Evolutionary conservation across 116 monocot genomes (phyloP).

Genomic region (Zostera marina): DNA sequence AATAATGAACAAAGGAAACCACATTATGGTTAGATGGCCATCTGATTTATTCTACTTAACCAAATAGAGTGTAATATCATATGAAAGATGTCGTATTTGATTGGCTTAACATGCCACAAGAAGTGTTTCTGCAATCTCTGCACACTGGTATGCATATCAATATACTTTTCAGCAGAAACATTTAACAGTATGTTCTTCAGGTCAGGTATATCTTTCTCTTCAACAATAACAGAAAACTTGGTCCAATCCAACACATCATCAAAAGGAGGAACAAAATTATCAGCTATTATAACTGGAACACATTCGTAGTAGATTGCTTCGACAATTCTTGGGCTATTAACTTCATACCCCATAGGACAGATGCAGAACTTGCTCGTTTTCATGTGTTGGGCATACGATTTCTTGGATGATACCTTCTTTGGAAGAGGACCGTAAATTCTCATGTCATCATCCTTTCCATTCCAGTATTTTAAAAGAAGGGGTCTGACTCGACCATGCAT

Average conservation of each 20-base stretch:
- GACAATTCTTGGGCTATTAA: constrained; percentile 48
- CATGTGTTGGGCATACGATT: constrained; percentile 32
- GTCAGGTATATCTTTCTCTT: constrained; percentile 36
- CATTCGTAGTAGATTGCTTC: constrained; percentile 43
- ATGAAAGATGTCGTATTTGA: constrained; percentile 42
- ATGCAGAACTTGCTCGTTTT: constrained; percentile 41
- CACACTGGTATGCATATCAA: constrained; percentile 23
- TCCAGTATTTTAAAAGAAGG: constrained; percentile 19
- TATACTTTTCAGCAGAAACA: constrained; percentile 18
- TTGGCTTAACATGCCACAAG: constrained; percentile 29
- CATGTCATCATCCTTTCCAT: constrained; percentile 25
- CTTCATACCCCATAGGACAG: constrained; percentile 57
- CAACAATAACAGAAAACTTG: constrained; percentile 31
- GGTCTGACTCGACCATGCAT: constrained; percentile 45
- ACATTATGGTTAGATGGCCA: constrained; percentile 3
- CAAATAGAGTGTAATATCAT: constrained; percentile 49
- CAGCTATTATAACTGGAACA: constrained; percentile 52
- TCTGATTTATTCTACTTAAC: constrained; percentile 27
- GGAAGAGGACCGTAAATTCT: constrained; percentile 26
- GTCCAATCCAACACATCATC: constrained; percentile 47
- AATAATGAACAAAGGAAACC: background rate
- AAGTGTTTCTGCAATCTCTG: constrained; percentile 42
- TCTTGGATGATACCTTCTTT: constrained; percentile 12
- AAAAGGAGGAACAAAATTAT: constrained; percentile 44
- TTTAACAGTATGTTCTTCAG: constrained; percentile 25